Conservation (phyloP, 2,329 filamentous ascomycete species). For the Stagonosporopsis vannaccii region DNA sequence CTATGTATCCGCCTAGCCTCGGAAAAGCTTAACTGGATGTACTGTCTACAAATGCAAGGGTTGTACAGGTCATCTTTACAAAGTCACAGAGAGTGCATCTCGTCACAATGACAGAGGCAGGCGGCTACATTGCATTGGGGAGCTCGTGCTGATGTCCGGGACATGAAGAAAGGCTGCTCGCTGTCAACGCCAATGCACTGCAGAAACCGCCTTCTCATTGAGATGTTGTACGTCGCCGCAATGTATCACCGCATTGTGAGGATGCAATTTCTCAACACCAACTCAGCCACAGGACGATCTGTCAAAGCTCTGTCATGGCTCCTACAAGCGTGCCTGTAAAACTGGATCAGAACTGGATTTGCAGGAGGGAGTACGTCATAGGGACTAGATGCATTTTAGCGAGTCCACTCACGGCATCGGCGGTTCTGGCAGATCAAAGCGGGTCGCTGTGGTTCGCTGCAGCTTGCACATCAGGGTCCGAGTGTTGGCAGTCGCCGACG, state of each 20-base stretch:
- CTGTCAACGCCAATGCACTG: not conserved
- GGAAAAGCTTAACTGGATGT: constrained; percentile 16
- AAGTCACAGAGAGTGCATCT: not conserved
- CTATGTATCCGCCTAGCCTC: constrained; percentile 7
- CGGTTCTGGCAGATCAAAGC: constrained; percentile 15
- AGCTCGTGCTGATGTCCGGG: no score
- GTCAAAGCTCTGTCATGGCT: constrained; percentile 1
- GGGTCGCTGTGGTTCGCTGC: constrained; percentile 20
- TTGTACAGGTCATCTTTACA: not conserved
- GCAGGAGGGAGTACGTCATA: constrained; percentile 8
- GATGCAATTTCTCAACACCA: not conserved
- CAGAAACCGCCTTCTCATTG: no score
- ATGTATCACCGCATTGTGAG: not conserved
- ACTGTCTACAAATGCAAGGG: not conserved
- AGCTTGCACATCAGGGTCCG: constrained; percentile 13
- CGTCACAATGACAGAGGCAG: not conserved
- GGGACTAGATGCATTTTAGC: constrained; percentile 4
- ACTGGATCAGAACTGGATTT: constrained; percentile 12
- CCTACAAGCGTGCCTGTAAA: constrained; percentile 12
- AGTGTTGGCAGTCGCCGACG: constrained; percentile 8
- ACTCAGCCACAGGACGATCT: constrained; percentile 2
- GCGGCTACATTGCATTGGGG: not conserved
- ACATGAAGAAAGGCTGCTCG: not conserved
- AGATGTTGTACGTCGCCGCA: not conserved
- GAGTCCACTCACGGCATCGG: constrained; percentile 10